Conservation (phyloP, 768 basidiomycete genomes). For the Glaciozyma martinii region DNA sequence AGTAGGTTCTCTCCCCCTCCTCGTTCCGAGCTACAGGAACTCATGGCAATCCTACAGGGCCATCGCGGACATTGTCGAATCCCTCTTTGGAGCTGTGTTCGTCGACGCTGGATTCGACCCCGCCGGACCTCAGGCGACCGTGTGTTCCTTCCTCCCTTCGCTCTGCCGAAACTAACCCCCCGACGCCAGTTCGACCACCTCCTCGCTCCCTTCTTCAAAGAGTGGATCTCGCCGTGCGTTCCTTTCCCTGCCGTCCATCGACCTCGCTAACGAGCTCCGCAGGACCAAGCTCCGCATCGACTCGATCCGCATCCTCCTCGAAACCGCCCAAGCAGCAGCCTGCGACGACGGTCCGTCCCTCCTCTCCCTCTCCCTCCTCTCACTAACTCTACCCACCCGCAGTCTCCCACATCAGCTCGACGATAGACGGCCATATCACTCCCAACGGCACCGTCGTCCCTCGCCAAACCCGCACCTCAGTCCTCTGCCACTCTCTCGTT, state of each 20-base stretch:
- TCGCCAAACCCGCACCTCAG: not conserved
- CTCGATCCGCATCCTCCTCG: slow-evolving; percentile 11
- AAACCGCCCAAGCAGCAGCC: not conserved
- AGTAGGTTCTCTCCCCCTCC: not conserved
- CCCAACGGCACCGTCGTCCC: slow-evolving; percentile 4
- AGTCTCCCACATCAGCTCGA: slow-evolving; percentile 14
- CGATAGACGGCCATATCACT: not conserved
- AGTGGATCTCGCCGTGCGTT: slow-evolving; percentile 1
- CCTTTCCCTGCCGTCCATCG: too few relatives aligned
- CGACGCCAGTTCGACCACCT: slow-evolving; percentile 3
- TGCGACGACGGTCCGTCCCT: slow-evolving; percentile 9
- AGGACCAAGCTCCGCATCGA: slow-evolving; percentile 6
- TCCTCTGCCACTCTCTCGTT: slow-evolving; percentile 8
- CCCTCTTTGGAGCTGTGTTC: slow-evolving; percentile 10
- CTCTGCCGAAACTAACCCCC: not conserved
- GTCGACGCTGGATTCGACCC: slow-evolving; percentile 12
- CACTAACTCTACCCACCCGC: not conserved
- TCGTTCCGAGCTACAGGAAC: too few relatives aligned
- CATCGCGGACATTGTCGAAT: slow-evolving; percentile 17
- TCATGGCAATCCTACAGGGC: not conserved
- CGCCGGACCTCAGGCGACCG: not conserved
- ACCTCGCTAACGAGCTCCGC: too few relatives aligned
- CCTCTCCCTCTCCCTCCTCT: not conserved
- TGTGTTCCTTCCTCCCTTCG: not conserved
- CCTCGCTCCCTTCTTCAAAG: slow-evolving; percentile 4